Conservation (phyloP, 208 protist genomes). For the Acanthamoeba royreba region DNA sequence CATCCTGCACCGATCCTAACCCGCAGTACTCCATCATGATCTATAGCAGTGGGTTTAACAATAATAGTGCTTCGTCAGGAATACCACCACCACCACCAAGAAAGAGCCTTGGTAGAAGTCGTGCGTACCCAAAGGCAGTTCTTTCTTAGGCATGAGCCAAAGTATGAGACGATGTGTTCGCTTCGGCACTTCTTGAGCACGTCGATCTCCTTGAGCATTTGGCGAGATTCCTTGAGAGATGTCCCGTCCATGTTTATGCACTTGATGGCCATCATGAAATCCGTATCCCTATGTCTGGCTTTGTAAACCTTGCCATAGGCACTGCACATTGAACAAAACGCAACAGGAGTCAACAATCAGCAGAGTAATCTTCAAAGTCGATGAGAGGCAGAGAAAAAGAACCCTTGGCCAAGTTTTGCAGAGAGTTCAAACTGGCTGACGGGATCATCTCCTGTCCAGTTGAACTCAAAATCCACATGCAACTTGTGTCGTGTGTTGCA, state of each 20-base stretch:
- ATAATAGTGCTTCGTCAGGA: not conserved
- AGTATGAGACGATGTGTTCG: conserved; percentile 5
- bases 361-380: not conserved
- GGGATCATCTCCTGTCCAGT: not conserved
- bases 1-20: conserved; percentile 7
- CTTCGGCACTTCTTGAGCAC: conserved; percentile 37
- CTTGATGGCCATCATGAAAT: conserved; percentile 23
- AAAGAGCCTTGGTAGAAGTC: not conserved
- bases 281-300: conserved; percentile 8
- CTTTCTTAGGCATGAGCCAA: not conserved
- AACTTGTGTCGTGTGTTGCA: not conserved
- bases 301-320: conserved; percentile 41
- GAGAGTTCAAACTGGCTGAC: not conserved
- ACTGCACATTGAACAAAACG: not conserved
- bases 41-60: not conserved
- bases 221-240: not conserved
- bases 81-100: not conserved
- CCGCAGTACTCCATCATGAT: conserved; percentile 43
- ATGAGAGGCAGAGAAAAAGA: not conserved
- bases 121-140: not conserved
- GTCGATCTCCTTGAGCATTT: conserved; percentile 20
- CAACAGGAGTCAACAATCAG: not conserved
- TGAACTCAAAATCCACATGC: conserved; percentile 5
- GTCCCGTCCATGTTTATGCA: conserved; percentile 19
- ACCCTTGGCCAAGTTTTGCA: conserved; percentile 45